These are phyloP conservation scores for Clausena lansium DNA, from an alignment of 345 rosid genomes.

Conservation along the genomic window DNA sequence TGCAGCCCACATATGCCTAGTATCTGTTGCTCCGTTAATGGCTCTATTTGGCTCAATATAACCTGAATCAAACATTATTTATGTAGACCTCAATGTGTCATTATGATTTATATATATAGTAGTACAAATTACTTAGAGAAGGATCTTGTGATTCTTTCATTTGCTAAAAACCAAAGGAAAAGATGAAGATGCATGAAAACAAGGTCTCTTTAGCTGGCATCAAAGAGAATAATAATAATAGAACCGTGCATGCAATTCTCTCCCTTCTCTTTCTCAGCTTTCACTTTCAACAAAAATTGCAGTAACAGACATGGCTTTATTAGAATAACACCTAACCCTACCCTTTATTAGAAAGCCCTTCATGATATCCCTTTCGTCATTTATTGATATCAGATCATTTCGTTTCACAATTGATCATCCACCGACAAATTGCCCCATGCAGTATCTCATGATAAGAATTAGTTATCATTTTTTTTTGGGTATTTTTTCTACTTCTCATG, in stretches of 20 bases:
- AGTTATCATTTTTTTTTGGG: not conserved
- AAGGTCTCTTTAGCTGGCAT: slow-evolving; percentile 13
- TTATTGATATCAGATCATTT: slow-evolving; percentile 19
- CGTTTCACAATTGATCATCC: slow-evolving; percentile 2
- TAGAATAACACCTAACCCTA: slow-evolving; percentile 49
- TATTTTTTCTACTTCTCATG: not conserved
- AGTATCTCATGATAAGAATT: slow-evolving; percentile 11
- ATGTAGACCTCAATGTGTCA: not conserved
- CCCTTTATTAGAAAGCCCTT: slow-evolving; percentile 42
- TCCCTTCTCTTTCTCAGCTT: not conserved
- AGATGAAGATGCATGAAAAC: slow-evolving; percentile 24
- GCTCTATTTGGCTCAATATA: slow-evolving; percentile 69
- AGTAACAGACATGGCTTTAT: slow-evolving; percentile 56
- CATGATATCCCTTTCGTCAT: slow-evolving; percentile 32
- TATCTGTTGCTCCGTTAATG: slow-evolving; percentile 84
- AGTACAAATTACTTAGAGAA: not conserved
- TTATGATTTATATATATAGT: too few species aligned
- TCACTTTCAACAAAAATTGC: slow-evolving; percentile 25
- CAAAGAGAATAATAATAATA: slow-evolving; percentile 7
- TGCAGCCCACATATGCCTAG: slow-evolving; percentile 85
- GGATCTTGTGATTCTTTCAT: slow-evolving; percentile 11
- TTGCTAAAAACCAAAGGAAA: slow-evolving; percentile 30
- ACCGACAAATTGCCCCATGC: slow-evolving; percentile 31
- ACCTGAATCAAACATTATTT: slow-evolving; percentile 38
- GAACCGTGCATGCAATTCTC: slow-evolving; percentile 30